These are phyloP conservation scores for Gossypium schwendimanii DNA, from an alignment of 441 rosid genomes.

Conservation along the genomic window DNA sequence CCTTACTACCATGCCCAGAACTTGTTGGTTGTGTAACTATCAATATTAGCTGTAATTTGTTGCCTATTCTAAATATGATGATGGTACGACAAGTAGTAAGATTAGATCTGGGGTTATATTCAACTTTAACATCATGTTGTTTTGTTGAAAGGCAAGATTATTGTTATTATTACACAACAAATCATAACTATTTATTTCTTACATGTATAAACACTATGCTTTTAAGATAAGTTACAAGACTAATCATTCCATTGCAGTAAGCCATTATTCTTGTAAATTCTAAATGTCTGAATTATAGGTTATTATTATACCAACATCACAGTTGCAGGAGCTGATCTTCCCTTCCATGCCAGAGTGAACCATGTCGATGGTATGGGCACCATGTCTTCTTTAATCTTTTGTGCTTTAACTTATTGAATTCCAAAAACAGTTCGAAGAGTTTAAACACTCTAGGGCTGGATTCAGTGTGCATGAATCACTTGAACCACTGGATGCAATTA, in stretches of 20 bases:
- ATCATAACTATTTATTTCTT: neutral
- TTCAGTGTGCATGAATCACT: no score
- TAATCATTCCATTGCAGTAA: neutral
- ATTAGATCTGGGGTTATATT: neutral
- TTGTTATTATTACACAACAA: neutral
- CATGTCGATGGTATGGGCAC: neutral
- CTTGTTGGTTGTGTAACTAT: no score
- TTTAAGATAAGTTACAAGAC: neutral
- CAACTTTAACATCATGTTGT: neutral
- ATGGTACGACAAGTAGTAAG: neutral
- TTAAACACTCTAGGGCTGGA: no score
- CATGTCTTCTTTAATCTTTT: neutral
- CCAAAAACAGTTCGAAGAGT: neutral
- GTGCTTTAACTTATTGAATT: neutral
- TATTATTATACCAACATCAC: neutral
- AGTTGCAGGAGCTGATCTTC: neutral
- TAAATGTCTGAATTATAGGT: neutral
- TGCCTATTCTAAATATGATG: neutral
- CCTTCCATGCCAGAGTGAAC: neutral
- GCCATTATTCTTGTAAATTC: neutral
- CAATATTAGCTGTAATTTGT: neutral
- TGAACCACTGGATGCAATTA: no score
- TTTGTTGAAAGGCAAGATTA: neutral
- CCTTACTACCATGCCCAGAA: no score
- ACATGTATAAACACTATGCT: neutral